Conservation (phyloP, 2,329 filamentous ascomycete species). For the Cryphonectria parasitica region DNA sequence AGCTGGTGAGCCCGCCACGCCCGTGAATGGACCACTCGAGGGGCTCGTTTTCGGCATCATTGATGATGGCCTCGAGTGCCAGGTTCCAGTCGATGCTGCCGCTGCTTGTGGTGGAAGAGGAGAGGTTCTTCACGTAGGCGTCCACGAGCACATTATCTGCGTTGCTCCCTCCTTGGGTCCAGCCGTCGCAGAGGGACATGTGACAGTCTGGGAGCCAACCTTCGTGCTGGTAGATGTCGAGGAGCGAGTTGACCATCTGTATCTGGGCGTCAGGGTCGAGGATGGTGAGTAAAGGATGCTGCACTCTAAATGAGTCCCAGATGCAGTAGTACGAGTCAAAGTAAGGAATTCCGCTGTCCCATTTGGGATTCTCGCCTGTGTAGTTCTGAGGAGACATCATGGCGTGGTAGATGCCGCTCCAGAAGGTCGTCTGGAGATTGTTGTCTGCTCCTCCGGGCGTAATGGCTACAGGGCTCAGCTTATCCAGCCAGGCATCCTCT, state of each 20-base stretch:
- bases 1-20: constrained; percentile 66
- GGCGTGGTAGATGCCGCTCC: constrained; percentile 63
- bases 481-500: constrained; percentile 59
- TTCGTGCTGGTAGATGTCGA: constrained; percentile 68
- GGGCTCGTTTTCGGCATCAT: constrained; percentile 66
- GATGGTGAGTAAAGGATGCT: constrained; percentile 66
- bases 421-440: constrained; percentile 60
- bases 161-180: constrained; percentile 70
- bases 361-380: constrained; percentile 66
- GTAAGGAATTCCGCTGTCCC: constrained; percentile 65
- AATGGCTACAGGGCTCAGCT: constrained; percentile 57
- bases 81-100: constrained; percentile 60
- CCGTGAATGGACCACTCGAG: constrained; percentile 67
- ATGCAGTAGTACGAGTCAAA: constrained; percentile 63
- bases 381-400: constrained; percentile 70
- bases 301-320: constrained; percentile 67
- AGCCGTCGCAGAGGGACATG: constrained; percentile 69
- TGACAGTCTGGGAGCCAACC: constrained; percentile 71
- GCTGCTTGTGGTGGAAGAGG: constrained; percentile 34
- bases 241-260: constrained; percentile 64
- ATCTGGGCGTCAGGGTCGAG: constrained; percentile 63
- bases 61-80: constrained; percentile 66
- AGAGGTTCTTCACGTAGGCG: constrained; percentile 65
- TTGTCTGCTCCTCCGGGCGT: constrained; percentile 53
- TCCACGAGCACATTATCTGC: constrained; percentile 67